Evolutionary conservation across 345 rosid genomes (phyloP), one percentile per base, ranked within the genome.

Genomic region (Aquilaria sinensis): DNA sequence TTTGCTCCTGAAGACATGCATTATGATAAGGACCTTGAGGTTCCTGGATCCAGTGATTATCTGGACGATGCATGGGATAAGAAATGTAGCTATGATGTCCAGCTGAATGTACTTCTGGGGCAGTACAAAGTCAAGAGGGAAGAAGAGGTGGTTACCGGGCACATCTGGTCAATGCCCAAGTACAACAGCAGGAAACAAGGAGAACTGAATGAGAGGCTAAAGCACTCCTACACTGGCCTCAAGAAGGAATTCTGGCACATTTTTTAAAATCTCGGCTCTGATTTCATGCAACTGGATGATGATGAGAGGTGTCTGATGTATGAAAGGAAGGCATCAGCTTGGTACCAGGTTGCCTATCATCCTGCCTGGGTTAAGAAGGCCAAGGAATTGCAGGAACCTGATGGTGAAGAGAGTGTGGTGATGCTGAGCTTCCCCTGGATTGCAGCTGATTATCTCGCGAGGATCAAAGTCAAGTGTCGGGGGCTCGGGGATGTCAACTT

Each of bases 141-240:
- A 75, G 99, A 88, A 68, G 99, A 90, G 86, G 50, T 94, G 12
- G 92, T 94, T 47, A 94, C 97, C 0, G 99, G 99, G 32, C 92
- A 94, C 12, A 72, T 94, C 62, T 94, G 97, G 97, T 94, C 97
- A 30, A 90, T 94, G 97, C 92, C 89, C 0, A 85, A 77, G 60
- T 74, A 80, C 63, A 65, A 33, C 46, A 83, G 99, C 75, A 73
- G 80, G 67, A 88, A 83, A 75, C 85, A 83, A 64, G 95, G 90
- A 13, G 92, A 90, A 0, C 68, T 94, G 56, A 82, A 81, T 69
- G 99, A 94, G 74, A 80, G 77, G 72, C 82, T 94, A 56, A 80
- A 83, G 66, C 89, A 88, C 53, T 80, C 90, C 58, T 93, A 93
- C 62, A 74, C 67, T 47, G 59, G 82, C n/a, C 54, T 88, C 51